Conservation (phyloP, 2,329 filamentous ascomycete genomes). For the Diatrype stigma region DNA sequence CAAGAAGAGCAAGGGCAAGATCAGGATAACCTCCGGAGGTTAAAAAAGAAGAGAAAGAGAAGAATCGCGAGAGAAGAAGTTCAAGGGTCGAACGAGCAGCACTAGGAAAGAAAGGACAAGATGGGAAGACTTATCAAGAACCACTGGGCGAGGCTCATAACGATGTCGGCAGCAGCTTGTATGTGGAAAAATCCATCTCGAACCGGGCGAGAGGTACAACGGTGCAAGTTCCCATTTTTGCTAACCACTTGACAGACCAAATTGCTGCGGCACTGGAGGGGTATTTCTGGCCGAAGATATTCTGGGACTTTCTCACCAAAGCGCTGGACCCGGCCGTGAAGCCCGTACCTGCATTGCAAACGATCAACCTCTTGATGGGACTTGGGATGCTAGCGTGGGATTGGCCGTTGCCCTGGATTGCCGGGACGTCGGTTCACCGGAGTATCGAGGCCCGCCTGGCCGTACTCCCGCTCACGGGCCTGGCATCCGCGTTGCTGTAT, state of each 20-base stretch:
- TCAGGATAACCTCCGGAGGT: neutral
- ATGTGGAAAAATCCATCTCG: slow-evolving; percentile 21
- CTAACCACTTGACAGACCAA: slow-evolving; percentile 63
- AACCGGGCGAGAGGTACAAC: no score
- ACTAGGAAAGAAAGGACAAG: slow-evolving; percentile 23
- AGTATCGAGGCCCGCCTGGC: slow-evolving; percentile 84
- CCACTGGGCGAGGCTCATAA: slow-evolving; percentile 93
- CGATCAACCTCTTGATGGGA: slow-evolving; percentile 81
- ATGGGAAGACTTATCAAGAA: slow-evolving; percentile 99
- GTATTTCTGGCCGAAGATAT: slow-evolving; percentile 98
- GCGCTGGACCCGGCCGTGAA: slow-evolving; percentile 83
- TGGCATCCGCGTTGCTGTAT: slow-evolving; percentile 76
- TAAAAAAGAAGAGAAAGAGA: slow-evolving; percentile 8
- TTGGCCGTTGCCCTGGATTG: slow-evolving; percentile 78
- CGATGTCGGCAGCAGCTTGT: slow-evolving; percentile 71
- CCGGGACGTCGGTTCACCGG: slow-evolving; percentile 74
- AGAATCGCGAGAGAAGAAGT: slow-evolving; percentile 5
- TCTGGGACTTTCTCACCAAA: slow-evolving; percentile 94
- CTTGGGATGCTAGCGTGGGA: slow-evolving; percentile 79
- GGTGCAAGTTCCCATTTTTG: no score
- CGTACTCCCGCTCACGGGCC: slow-evolving; percentile 71
- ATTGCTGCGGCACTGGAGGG: slow-evolving; percentile 75
- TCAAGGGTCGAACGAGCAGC: slow-evolving; percentile 2
- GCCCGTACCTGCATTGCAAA: slow-evolving; percentile 83
- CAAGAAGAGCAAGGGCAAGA: slow-evolving; percentile 7